phyloP scores from a whole-genome alignment of 2,329 filamentous ascomycete genomes.

The Aureobasidium zeae region DNA sequence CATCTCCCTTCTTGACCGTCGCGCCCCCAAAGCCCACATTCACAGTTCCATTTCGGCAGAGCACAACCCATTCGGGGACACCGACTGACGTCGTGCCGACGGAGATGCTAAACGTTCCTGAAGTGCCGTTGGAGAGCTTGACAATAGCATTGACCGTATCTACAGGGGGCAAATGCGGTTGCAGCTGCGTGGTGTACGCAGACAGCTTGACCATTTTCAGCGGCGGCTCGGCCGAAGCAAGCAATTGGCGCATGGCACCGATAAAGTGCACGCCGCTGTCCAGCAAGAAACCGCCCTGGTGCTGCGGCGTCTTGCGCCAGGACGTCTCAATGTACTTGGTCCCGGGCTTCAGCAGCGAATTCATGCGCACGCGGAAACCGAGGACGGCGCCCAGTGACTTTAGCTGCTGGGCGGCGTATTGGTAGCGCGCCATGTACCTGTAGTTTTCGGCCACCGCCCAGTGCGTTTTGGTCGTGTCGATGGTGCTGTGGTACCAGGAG shows the following conservation, averaged over 20 bases:
- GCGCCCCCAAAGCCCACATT: conserved; percentile 39
- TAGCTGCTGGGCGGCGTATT: conserved; percentile 43
- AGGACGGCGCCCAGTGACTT: conserved; percentile 46
- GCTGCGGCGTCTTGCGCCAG: conserved; percentile 59
- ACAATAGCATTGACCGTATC: conserved; percentile 57
- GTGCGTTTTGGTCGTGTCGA: conserved; percentile 32
- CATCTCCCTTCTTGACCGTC: conserved; percentile 29
- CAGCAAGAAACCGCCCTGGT: conserved; percentile 62
- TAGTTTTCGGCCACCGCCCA: conserved; percentile 66
- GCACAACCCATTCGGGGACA: conserved; percentile 49
- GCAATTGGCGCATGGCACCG: conserved; percentile 52
- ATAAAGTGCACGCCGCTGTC: conserved; percentile 67
- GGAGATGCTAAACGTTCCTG: conserved; percentile 49
- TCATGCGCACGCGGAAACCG: conserved; percentile 44
- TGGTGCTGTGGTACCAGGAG: conserved; percentile 37
- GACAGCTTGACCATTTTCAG: conserved; percentile 39
- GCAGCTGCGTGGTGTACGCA: conserved; percentile 48
- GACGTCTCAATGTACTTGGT: conserved; percentile 48
- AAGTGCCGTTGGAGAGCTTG: conserved; percentile 44
- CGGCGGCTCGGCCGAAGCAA: conserved; percentile 44
- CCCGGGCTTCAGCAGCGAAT: conserved; percentile 38
- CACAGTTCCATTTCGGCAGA: conserved; percentile 50
- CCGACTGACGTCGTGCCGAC: conserved; percentile 48
- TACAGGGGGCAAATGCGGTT: conserved; percentile 52
- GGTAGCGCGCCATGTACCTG: conserved; percentile 51